A percentile compares a stretch with the other conserved stretches of the same genome.
Evolutionary conservation across 1,284 basidiomycete species (phyloP).

Genomic region (Heterobasidion irregulare): DNA sequence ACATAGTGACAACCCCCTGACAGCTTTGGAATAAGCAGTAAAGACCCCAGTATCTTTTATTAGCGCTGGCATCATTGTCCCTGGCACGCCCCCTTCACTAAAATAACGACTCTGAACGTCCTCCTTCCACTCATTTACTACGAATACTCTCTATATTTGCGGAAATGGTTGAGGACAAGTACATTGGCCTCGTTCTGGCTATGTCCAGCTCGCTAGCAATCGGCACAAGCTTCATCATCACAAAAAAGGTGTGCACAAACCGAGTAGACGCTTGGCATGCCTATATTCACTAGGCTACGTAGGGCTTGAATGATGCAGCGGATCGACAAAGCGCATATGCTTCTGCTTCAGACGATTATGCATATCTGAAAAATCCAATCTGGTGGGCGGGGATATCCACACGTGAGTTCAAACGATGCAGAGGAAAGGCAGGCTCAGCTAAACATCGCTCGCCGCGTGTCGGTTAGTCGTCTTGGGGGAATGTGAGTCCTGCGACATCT

Average conservation of each 20-base stretch:
- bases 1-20: not conserved
- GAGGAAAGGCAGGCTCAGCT: not conserved
- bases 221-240: conserved; percentile 92
- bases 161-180: conserved; percentile 77
- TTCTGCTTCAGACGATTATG: conserved; percentile 67
- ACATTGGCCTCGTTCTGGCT: conserved; percentile 84
- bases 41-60: too few relatives aligned
- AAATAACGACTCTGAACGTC: not conserved
- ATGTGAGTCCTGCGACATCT: conserved; percentile 37
- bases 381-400: conserved; percentile 99
- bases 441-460: not conserved
- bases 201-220: conserved; percentile 80
- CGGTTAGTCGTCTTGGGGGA: conserved; percentile 80
- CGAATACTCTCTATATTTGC: conserved; percentile 17
- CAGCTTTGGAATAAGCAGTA: not conserved
- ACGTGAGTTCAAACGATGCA: conserved; percentile 47
- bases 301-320: conserved; percentile 82
- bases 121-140: conserved; percentile 2
- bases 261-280: not conserved
- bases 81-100: not conserved
- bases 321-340: conserved; percentile 39
- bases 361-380: conserved; percentile 89
- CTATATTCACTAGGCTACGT: not conserved
- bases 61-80: not conserved
- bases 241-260: conserved; percentile 72